Evolutionary conservation across 805 yeast species (phyloP).

Genomic region (Sungouiozyma intestinalis): DNA sequence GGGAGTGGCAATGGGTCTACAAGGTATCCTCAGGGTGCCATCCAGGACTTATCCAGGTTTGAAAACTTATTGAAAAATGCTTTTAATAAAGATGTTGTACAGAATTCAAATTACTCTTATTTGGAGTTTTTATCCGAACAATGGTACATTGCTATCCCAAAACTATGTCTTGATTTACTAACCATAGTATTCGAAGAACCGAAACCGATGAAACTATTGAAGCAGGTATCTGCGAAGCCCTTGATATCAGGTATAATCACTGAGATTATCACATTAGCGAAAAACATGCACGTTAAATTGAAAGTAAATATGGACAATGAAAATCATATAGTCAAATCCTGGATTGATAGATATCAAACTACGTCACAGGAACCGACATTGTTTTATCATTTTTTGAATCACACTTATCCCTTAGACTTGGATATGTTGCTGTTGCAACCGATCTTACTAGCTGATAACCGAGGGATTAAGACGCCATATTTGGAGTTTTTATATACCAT

Average conservation of each 20-base stretch:
- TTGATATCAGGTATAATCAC: conserved; percentile 67
- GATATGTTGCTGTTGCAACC: conserved; percentile 79
- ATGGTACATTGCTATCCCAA: conserved; percentile 78
- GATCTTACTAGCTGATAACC: conserved; percentile 81
- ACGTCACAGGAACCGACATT: conserved; percentile 44
- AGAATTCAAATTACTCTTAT: conserved; percentile 18
- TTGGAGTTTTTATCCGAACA: conserved; percentile 59
- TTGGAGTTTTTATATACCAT: conserved; percentile 78
- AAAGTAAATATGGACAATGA: conserved; percentile 60
- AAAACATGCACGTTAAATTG: conserved; percentile 66
- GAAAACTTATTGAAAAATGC: conserved; percentile 24
- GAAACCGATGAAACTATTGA: conserved; percentile 44
- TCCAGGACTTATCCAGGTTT: conserved; percentile 20
- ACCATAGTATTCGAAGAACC: conserved; percentile 65
- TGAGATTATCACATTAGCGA: conserved; percentile 64
- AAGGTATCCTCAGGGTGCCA: conserved; percentile 15
- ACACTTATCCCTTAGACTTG: conserved; percentile 44
- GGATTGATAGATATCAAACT: conserved; percentile 38
- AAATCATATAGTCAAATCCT: conserved; percentile 41
- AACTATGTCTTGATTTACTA: conserved; percentile 68
- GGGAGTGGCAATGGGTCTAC: neutral
- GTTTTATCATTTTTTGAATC: conserved; percentile 55
- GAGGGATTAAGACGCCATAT: conserved; percentile 78
- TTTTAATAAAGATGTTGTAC: conserved; percentile 32
- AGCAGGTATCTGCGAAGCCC: conserved; percentile 76